Conservation (phyloP, 2,329 filamentous ascomycete genomes). For the Arthroderma sp. region DNA sequence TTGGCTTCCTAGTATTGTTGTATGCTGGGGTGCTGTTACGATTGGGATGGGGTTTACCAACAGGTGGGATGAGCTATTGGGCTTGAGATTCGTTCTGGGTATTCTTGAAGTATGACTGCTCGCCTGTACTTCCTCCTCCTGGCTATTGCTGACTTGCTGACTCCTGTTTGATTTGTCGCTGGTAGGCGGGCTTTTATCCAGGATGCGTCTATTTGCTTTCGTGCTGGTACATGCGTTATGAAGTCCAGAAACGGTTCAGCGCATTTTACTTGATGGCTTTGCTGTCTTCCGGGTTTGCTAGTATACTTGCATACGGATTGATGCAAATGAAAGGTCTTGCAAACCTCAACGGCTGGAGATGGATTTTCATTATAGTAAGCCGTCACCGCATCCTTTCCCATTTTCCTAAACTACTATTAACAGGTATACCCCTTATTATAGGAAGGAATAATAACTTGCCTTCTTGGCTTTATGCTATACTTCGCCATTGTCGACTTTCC, state of each 20-base stretch:
- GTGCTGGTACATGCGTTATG: slow-evolving; percentile 54
- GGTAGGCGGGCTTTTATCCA: slow-evolving; percentile 46
- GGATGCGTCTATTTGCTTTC: slow-evolving; percentile 53
- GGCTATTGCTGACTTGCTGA: too few relatives aligned
- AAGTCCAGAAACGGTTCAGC: slow-evolving; percentile 27
- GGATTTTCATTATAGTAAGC: slow-evolving; percentile 23
- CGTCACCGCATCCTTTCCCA: neutral
- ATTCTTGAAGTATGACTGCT: slow-evolving; percentile 42
- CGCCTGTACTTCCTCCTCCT: too few relatives aligned
- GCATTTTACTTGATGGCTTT: slow-evolving; percentile 34
- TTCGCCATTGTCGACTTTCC: slow-evolving; percentile 53
- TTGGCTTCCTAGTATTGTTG: slow-evolving; percentile 17
- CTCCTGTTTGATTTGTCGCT: too few relatives aligned
- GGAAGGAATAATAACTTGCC: slow-evolving; percentile 39
- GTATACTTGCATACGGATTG: slow-evolving; percentile 26
- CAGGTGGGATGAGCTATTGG: slow-evolving; percentile 40
- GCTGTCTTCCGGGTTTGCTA: slow-evolving; percentile 29
- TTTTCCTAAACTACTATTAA: neutral
- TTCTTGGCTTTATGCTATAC: slow-evolving; percentile 39
- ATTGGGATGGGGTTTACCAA: slow-evolving; percentile 48
- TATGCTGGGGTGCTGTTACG: slow-evolving; percentile 13
- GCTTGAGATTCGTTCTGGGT: slow-evolving; percentile 46
- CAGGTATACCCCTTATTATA: neutral
- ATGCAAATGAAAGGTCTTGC: slow-evolving; percentile 17
- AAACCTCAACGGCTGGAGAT: slow-evolving; percentile 16